phyloP scores from a whole-genome alignment of 2,329 filamentous ascomycete species.

The Fusarium poae region DNA sequence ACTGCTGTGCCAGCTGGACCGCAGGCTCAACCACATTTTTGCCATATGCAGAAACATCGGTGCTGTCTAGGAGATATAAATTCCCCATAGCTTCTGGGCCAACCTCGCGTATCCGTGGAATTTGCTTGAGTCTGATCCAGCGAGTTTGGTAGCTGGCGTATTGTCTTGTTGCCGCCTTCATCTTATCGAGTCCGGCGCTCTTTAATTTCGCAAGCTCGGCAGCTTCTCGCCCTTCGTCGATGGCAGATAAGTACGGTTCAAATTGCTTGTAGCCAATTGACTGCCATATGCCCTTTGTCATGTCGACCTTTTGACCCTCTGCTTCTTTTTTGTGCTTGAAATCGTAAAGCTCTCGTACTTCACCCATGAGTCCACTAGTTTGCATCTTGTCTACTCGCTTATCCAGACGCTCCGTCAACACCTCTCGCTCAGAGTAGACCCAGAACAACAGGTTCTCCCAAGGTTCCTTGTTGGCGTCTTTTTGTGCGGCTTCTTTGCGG shows the following conservation, averaged over 20 bases:
- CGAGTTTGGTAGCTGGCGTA: constrained; percentile 87
- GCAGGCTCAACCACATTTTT: constrained; percentile 75
- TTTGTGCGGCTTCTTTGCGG: constrained; percentile 52
- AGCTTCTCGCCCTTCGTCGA: constrained; percentile 49
- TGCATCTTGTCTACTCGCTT: constrained; percentile 88
- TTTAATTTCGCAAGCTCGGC: constrained; percentile 68
- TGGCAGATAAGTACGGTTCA: constrained; percentile 73
- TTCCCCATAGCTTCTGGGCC: constrained; percentile 64
- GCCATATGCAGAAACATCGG: constrained; percentile 72
- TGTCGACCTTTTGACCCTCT: constrained; percentile 71
- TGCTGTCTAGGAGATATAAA: constrained; percentile 86
- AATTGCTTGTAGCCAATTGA: constrained; percentile 98
- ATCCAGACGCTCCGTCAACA: constrained; percentile 78
- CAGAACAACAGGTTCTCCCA: constrained; percentile 82
- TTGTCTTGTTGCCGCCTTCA: constrained; percentile 85
- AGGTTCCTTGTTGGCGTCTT: constrained; percentile 43
- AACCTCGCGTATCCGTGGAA: constrained; percentile 73
- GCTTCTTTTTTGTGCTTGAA: constrained; percentile 55
- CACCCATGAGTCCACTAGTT: constrained; percentile 63
- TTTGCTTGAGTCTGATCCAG: constrained; percentile 88
- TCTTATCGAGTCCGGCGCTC: constrained; percentile 74
- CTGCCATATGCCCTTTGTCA: constrained; percentile 90
- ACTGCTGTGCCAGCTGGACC: constrained; percentile 69
- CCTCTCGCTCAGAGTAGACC: constrained; percentile 81
- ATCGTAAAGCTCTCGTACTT: constrained; percentile 61